phyloP scores from a whole-genome alignment of 176 grass and related monocot species.

The Oryza glumipatula region DNA sequence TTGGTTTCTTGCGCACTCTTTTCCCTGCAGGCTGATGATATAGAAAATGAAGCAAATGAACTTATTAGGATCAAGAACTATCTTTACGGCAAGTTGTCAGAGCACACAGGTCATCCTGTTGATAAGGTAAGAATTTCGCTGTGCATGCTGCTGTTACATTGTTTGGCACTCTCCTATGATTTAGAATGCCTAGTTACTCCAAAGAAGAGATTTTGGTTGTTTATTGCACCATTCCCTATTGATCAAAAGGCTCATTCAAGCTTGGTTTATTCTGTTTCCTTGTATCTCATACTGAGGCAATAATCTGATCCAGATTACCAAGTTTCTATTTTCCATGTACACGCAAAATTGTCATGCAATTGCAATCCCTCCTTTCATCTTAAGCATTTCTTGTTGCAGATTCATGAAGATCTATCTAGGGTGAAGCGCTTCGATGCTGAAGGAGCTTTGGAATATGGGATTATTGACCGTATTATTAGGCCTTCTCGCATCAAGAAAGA shows the following conservation, averaged over 20 bases:
- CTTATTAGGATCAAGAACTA: conserved; percentile 80
- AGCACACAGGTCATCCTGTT: conserved; percentile 80
- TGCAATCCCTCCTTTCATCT: neutral
- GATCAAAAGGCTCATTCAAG: neutral
- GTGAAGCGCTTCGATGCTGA: conserved; percentile 69
- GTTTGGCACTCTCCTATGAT: neutral
- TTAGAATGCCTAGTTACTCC: neutral
- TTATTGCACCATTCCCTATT: neutral
- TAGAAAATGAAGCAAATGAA: conserved; percentile 87
- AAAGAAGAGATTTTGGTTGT: neutral
- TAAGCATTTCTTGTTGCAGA: conserved; percentile 34
- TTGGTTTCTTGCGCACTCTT: neutral
- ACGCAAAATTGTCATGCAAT: neutral
- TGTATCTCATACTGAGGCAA: neutral
- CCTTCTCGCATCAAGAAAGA: conserved; percentile 58
- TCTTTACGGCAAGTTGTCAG: conserved; percentile 79
- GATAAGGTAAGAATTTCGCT: conserved; percentile 55
- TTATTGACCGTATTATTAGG: conserved; percentile 73
- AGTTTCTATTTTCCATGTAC: neutral
- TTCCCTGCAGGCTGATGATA: conserved; percentile 69
- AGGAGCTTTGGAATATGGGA: conserved; percentile 82
- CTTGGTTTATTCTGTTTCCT: neutral
- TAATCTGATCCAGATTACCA: conserved; percentile 3
- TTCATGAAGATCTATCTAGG: conserved; percentile 66
- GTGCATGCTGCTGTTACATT: neutral